Evolutionary conservation across 257 asterid genomes (phyloP).

Genomic region (Solanum pinnatisectum): DNA sequence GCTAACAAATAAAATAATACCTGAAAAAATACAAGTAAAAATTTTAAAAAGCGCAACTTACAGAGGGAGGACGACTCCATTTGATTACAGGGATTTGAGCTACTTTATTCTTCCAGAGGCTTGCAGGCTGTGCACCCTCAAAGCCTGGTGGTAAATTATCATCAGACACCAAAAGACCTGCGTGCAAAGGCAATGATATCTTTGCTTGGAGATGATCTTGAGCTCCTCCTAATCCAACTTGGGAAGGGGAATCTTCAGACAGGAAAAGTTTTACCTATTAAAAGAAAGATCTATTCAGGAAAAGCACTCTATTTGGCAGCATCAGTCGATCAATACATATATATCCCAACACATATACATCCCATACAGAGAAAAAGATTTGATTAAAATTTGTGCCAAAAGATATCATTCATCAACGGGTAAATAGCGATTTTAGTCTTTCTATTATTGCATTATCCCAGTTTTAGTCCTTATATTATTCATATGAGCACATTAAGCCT

Average conservation of each 20-base stretch:
- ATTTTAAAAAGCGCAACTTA: constrained; percentile 18
- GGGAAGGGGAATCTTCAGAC: constrained; percentile 80
- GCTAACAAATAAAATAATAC: background rate
- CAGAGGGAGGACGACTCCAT: constrained; percentile 76
- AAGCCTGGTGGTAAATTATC: constrained; percentile 92
- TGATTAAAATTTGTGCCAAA: background rate
- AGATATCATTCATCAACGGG: background rate
- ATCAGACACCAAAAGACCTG: constrained; percentile 38
- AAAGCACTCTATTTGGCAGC: background rate
- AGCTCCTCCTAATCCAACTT: constrained; percentile 49
- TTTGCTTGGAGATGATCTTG: constrained; percentile 90
- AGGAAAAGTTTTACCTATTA: constrained; percentile 67
- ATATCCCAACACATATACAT: background rate
- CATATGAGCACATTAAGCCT: background rate
- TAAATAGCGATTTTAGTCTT: background rate
- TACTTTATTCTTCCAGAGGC: constrained; percentile 34
- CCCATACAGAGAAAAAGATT: background rate
- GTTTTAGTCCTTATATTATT: background rate
- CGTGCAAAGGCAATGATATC: constrained; percentile 35
- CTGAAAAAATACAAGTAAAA: background rate
- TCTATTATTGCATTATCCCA: background rate
- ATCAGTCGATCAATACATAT: background rate
- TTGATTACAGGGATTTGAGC: constrained; percentile 59
- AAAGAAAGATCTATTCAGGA: background rate
- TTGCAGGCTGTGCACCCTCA: constrained; percentile 52